Percentiles rank a stretch among this genome's conserved stretches.
Evolutionary conservation across 305 asterid genomes (phyloP).

Genomic region (Stenogyne calaminthoides): DNA sequence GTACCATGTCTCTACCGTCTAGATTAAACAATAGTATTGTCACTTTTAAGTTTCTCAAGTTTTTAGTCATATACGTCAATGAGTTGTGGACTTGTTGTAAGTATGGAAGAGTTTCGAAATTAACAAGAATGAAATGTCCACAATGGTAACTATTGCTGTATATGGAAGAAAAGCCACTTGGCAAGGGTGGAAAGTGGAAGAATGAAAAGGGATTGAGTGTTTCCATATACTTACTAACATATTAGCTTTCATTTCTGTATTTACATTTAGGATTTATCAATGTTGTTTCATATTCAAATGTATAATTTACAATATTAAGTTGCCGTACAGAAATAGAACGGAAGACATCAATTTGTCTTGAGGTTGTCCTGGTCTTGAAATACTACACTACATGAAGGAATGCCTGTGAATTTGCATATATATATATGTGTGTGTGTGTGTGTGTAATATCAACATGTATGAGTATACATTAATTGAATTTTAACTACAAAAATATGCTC

Average conservation of each 20-base stretch:
- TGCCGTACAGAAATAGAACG: background rate
- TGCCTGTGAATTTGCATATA: background rate
- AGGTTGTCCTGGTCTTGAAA: background rate
- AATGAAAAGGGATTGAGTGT: background rate
- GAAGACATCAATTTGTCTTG: background rate
- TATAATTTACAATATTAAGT: background rate
- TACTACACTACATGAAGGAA: background rate
- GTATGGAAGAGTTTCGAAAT: background rate
- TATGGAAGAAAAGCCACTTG: conserved; percentile 1
- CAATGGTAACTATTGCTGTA: background rate
- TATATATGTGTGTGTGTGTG: background rate
- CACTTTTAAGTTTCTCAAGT: conserved; percentile 1
- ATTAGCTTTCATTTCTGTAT: background rate
- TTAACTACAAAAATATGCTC: background rate
- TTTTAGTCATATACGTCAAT: background rate
- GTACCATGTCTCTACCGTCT: background rate
- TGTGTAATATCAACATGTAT: background rate
- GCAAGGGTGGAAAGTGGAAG: conserved; percentile 1
- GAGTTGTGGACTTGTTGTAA: background rate
- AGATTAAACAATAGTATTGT: background rate
- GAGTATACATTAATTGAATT: background rate
- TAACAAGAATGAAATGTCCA: background rate
- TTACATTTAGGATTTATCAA: background rate
- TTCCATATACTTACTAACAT: background rate
- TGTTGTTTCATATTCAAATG: background rate